Conservation (phyloP, 805 yeast genomes). For the Wickerhamomyces pijperi region DNA sequence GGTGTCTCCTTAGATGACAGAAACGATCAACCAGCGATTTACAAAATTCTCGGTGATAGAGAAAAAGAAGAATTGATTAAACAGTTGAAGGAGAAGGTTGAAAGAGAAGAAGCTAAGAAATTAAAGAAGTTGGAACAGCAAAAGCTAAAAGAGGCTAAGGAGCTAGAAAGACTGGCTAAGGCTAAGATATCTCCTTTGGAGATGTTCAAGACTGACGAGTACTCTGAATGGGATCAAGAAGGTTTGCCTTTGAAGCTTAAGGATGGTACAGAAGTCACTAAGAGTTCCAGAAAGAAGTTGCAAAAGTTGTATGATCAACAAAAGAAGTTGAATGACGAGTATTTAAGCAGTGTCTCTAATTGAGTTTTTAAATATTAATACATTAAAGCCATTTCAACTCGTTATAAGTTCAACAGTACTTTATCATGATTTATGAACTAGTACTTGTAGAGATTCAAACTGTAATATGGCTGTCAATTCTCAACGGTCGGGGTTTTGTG, state of each 20-base stretch:
- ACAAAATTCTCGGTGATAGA: constrained; percentile 62
- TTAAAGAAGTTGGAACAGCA: constrained; percentile 49
- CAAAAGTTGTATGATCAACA: constrained; percentile 70
- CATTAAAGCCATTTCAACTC: too few species aligned
- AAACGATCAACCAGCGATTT: constrained; percentile 61
- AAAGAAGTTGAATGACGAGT: constrained; percentile 71
- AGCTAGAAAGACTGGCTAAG: constrained; percentile 49
- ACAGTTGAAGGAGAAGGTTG: constrained; percentile 45
- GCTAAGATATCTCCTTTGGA: constrained; percentile 62
- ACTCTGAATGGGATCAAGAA: constrained; percentile 68
- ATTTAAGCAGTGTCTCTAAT: constrained; percentile 15
- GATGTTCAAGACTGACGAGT: constrained; percentile 57
- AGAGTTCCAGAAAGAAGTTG: constrained; percentile 78
- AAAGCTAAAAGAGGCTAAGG: constrained; percentile 49
- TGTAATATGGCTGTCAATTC: too few species aligned
- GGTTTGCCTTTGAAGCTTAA: constrained; percentile 75
- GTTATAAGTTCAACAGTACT: too few species aligned
- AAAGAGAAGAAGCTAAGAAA: constrained; percentile 40
- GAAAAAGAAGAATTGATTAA: constrained; percentile 58
- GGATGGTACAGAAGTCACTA: constrained; percentile 75
- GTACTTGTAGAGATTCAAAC: too few species aligned
- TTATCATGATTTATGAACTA: too few species aligned
- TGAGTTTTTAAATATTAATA: neutral
- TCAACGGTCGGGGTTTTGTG: too few species aligned
- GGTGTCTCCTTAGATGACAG: constrained; percentile 89